Evolutionary conservation across 805 yeast species (phyloP).

Genomic region (Diddensiella santjacobensis): DNA sequence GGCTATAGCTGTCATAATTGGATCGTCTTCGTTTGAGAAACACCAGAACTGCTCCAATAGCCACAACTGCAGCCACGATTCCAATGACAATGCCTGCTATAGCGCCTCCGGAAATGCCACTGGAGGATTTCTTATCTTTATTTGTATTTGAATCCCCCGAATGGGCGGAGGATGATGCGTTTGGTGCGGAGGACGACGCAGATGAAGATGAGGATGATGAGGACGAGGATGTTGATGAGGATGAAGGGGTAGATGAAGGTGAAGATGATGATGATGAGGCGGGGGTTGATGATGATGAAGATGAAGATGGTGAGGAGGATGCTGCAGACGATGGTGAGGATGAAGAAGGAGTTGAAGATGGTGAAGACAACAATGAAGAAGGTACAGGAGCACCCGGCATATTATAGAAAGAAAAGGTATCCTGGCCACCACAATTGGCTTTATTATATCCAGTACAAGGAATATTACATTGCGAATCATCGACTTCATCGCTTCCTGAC

Average conservation of each 20-base stretch:
- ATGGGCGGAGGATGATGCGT: slow-evolving; percentile 27
- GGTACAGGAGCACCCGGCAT: slow-evolving; percentile 23
- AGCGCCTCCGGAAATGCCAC: slow-evolving; percentile 43
- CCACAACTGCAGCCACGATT: slow-evolving; percentile 43
- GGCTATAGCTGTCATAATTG: slow-evolving; percentile 38
- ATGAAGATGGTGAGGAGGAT: slow-evolving; percentile 18
- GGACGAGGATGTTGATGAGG: slow-evolving; percentile 19
- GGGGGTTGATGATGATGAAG: slow-evolving; percentile 14
- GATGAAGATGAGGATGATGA: slow-evolving; percentile 17
- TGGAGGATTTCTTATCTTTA: slow-evolving; percentile 19
- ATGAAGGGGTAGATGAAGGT: slow-evolving; percentile 13
- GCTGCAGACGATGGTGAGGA: slow-evolving; percentile 19
- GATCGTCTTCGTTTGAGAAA: slow-evolving; percentile 44
- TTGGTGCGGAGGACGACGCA: slow-evolving; percentile 25
- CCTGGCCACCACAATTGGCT: slow-evolving; percentile 62
- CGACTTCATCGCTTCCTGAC: slow-evolving; percentile 33
- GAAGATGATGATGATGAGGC: slow-evolving; percentile 19
- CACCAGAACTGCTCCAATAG: slow-evolving; percentile 39
- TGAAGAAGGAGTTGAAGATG: slow-evolving; percentile 21
- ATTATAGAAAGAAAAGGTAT: slow-evolving; percentile 30
- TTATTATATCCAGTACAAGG: slow-evolving; percentile 59
- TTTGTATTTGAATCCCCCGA: slow-evolving; percentile 25
- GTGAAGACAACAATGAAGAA: slow-evolving; percentile 24
- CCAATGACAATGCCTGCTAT: slow-evolving; percentile 63
- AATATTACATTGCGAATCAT: slow-evolving; percentile 39